Base-by-base conservation (phyloP, 257 asterid species). In the Handroanthus guayacan region DNA sequence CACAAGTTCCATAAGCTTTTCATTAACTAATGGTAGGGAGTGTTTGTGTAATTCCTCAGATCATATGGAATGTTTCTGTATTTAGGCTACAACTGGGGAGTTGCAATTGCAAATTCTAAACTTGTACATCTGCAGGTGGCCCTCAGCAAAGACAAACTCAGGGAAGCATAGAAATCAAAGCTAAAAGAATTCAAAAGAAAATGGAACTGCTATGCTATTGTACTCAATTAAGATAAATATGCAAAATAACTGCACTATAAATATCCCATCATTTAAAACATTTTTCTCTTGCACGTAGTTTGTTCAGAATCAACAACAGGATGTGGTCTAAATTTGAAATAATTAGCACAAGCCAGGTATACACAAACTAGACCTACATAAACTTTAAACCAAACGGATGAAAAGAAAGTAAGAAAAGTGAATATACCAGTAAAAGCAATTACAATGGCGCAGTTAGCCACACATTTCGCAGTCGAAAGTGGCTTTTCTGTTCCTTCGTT, bases 341-440 rank as follows among this genome's bases (percentile, higher is more conserved):
- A 86, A 55, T 93, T 84, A 36, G 92, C 88, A 44, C 75, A 83
- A 62, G 80, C 79, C 1, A 88, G 81, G 85, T 84, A 89, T 39
- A 84, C 81, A 81, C 92, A 92, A 51, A 86, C 86, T 69, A 86
- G 84, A 43, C 85, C 86, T 67, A 92, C 92, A 74, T 92, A 92
- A 14, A 87, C 75, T 80, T 84, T 95, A 84, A 87, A 91, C 96
- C 93, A 90, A 76, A 75, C 47, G 64, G 91, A 89, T 6, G 96
- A 85, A 75, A 77, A 90, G 60, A 92, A 74, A 63, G 99, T 95
- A 43, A 95, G 87, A 77, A 60, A 89, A 41, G 81, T 81, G 84
- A 96, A 87, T 6, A 82, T 6, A 44, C 84, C 77, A 18, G 96
- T 91, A 48, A 86, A 67, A 71, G 71, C 79, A 25, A 86, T 71